Evolutionary conservation across 2,329 filamentous ascomycete species (phyloP), one percentile per base, ranked within the genome.

Genomic region (Arthrobotrys conoides): DNA sequence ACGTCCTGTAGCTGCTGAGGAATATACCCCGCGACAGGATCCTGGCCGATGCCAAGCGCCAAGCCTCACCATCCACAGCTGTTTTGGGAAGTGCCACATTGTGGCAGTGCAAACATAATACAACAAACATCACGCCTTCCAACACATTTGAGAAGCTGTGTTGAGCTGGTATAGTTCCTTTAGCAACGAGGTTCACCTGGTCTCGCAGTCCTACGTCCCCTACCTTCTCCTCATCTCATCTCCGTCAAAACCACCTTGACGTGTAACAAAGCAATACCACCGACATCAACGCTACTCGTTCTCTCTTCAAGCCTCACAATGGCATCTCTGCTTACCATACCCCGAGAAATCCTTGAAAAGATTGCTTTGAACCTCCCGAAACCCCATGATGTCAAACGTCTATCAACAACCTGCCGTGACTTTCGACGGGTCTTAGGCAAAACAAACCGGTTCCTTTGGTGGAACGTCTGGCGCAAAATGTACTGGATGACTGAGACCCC

Each of bases 11-110:
- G 27, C 48, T 12, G 14, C 51, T 3, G 27, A 5, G 20, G 4
- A 20, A 16, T 20, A 20, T 53, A 63, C 69, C 69, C 69, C 69
- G 61, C 69, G 59, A 72, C 69, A 72, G 69, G 69, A 72, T 72
- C 69, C 59, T 48, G 41, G 44, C 65, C 9, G 9, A 20, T 8
- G 12, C 27, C 49, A 3, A 30, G 22, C 14, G 30, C 33, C 18
- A 18, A 33, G 24, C 9, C 1, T 8, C 38, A n/a, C 9, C n/a
- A 20, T 6, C 44, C 44, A n/a, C 41, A 6, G 2, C n/a, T 4
- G 5, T 71, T 71, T 55, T 71, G 36, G 67, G n/a, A 71, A 64
- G 14, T 64, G 59, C 67, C 30, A 53, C n/a, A 46, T 44, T 27
- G 44, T 64, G 38, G 24, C 22, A 2, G 48, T 22, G 48, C 3